Base-by-base conservation (phyloP, 352 stramenopile genomes). In the Phytopythium ostracodes region DNA sequence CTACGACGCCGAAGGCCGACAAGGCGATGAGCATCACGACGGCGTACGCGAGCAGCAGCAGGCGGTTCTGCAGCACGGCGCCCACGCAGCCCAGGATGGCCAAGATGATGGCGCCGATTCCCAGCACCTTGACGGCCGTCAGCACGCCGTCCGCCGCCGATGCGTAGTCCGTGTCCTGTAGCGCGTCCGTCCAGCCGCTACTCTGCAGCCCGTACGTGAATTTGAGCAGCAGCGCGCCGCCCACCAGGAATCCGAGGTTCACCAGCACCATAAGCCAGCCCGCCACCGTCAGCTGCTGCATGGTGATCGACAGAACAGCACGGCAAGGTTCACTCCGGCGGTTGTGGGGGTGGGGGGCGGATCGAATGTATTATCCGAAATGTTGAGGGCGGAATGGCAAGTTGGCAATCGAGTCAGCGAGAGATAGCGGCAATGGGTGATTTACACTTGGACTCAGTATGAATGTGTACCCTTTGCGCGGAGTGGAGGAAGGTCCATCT, bases 131-230 rank as follows among this genome's bases (percentile, higher is more conserved):
- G 35, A 89, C 66, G 42, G 70, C 67, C 20, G 70, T 79, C 33
- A 81, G 77, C 10, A 84, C 76, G 42, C 72, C 73, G 36, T 65
- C 50, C 14, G 75, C 77, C 7, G 71, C 61, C 20, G 67, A 71
- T 58, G 91, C 73, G 67, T 93, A 89, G 56, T 91, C 77, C 49
- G 83, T 91, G 60, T 68, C 75, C 17, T 84, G 66, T 38, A 96
- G 78, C 42, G 84, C 85, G 51, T 96, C 84, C 22, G 79, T 71
- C 83, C 84, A 96, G 17, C 86, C 82, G 29, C 77, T 89, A 57
- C 56, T 73, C 44, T 87, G 71, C 38, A 94, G 70, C 8, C 70
- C 75, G 43, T 47, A 60, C 24, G 76, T 73, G 63, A 92, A 91
- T 29, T 72, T 79, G 57, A 96, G 73, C 33, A 96, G 65, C 59